phyloP scores from a whole-genome alignment of 768 basidiomycete genomes.

The Tephrocybe rancida region DNA sequence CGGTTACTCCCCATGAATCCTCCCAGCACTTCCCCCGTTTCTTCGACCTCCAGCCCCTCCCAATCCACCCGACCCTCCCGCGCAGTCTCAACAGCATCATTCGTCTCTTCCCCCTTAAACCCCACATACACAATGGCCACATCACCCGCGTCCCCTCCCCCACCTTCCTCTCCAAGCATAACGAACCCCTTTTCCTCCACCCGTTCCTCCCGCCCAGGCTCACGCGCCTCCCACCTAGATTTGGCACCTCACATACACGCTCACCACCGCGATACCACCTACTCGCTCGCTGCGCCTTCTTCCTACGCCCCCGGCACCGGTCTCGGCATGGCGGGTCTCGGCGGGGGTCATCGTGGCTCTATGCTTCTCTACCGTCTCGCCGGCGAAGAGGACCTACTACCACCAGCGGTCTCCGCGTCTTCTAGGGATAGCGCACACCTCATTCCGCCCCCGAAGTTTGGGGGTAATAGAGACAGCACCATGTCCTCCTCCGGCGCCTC shows the following conservation, averaged over 20 bases:
- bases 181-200: constrained; percentile 15
- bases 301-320: not conserved
- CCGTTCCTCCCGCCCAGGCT: constrained; percentile 13
- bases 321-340: not conserved
- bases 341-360: constrained; percentile 18
- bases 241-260: constrained; percentile 1
- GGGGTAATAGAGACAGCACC: constrained; percentile 13
- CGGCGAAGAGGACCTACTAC: constrained; percentile 16
- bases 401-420: not conserved
- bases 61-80: not conserved
- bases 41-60: not conserved
- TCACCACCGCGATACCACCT: constrained; percentile 11
- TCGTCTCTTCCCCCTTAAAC: constrained; percentile 20
- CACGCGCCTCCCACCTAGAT: constrained; percentile 16
- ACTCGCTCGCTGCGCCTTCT: constrained; percentile 1
- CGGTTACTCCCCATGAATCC: not conserved
- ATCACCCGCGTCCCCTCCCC: constrained; percentile 5
- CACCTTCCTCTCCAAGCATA: constrained; percentile 1
- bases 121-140: no score
- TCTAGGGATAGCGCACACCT: constrained; percentile 7
- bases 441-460: constrained; percentile 19
- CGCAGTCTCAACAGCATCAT: constrained; percentile 1
- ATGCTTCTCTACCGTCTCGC: constrained; percentile 29
- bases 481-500: constrained; percentile 17
- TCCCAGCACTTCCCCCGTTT: not conserved